Conservation (phyloP, 176 grass and related monocot genomes). For the Juncus effusus region DNA sequence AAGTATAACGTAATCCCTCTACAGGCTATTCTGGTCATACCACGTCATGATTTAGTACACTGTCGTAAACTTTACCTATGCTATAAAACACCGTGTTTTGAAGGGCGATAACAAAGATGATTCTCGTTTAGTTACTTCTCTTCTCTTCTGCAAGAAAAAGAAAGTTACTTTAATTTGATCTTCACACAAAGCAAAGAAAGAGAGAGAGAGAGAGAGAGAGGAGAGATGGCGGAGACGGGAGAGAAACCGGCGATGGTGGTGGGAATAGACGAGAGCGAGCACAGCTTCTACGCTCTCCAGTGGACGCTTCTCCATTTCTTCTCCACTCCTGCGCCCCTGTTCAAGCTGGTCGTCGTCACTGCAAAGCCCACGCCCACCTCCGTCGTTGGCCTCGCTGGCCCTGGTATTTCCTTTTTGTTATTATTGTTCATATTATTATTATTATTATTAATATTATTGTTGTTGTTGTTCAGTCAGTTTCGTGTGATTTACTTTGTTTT, state of each 20-base stretch:
- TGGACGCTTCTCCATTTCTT: conserved; percentile 91
- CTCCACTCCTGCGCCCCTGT: conserved; percentile 31
- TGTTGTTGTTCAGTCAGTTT: too few relatives aligned
- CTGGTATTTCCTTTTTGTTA: conserved; percentile 22
- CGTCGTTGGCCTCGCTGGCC: conserved; percentile 60
- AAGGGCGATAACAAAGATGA: background rate
- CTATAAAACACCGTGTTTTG: background rate
- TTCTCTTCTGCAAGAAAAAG: background rate
- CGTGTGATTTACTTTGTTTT: too few relatives aligned
- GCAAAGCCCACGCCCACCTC: conserved; percentile 54
- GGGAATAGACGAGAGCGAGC: conserved; percentile 86
- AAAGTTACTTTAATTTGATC: background rate
- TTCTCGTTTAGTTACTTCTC: background rate
- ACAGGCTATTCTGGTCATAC: too few relatives aligned
- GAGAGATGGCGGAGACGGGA: conserved; percentile 32
- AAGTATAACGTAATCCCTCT: too few relatives aligned
- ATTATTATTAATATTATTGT: too few relatives aligned
- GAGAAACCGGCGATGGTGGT: conserved; percentile 74
- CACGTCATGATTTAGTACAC: background rate
- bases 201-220: background rate
- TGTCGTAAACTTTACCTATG: background rate
- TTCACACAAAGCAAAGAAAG: background rate
- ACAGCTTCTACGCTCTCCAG: conserved; percentile 84
- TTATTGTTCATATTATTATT: too few relatives aligned
- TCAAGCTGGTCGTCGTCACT: conserved; percentile 68